Percentiles rank a stretch among this genome's conserved stretches.
Evolutionary conservation across 306 rosid species (phyloP).

Genomic region (Oemleria cerasiformis): DNA sequence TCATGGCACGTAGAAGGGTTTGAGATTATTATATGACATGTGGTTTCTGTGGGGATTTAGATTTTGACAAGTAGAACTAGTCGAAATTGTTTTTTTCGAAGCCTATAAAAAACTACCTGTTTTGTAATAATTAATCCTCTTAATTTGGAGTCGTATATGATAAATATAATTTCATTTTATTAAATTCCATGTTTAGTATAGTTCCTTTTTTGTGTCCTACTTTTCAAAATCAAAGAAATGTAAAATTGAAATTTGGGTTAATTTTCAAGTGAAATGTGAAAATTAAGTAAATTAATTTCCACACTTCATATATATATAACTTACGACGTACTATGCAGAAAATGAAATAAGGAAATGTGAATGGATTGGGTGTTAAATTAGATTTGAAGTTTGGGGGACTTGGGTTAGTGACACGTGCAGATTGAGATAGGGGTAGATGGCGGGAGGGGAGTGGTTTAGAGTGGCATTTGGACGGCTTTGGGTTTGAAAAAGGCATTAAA

Average conservation of each 20-base stretch:
- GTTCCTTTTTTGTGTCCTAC: no score
- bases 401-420: constrained; percentile 31
- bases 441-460: neutral
- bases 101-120: no score
- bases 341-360: neutral
- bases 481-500: neutral
- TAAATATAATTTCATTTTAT: no score
- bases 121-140: no score
- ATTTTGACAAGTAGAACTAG: neutral
- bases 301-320: no score
- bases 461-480: constrained; percentile 17
- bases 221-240: no score
- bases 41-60: neutral
- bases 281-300: no score
- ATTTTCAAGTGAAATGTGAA: no score
- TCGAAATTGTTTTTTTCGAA: neutral
- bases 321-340: no score
- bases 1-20: constrained; percentile 7
- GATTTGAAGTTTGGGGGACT: constrained; percentile 8
- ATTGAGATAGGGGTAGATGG: neutral
- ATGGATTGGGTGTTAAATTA: constrained; percentile 27
- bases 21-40: neutral
- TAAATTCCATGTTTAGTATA: no score
- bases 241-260: no score
- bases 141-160: no score